Conservation (phyloP, 768 basidiomycete species). For the Phylloporus scabripes region DNA sequence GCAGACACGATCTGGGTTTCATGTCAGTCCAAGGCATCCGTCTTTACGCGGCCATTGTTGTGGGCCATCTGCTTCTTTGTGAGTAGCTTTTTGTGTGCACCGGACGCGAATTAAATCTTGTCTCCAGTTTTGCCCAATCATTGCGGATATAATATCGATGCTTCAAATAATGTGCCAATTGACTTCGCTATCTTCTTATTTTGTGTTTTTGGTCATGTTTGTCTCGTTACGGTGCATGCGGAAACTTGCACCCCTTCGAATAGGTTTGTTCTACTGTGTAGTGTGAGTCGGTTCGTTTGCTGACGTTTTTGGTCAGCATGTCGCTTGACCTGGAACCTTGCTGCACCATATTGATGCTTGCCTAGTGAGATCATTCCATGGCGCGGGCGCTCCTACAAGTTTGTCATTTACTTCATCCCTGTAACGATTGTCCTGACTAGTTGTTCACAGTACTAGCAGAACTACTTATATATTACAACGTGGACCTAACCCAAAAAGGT, state of each 20-base stretch:
- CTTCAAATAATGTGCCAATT: constrained; percentile 9
- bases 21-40: background rate
- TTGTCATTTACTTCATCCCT: background rate
- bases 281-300: background rate
- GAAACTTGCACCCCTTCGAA: constrained; percentile 2
- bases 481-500: background rate
- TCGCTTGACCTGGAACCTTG: background rate
- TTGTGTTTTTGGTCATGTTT: constrained; percentile 6
- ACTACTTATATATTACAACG: background rate
- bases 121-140: constrained; percentile 17
- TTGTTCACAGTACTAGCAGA: constrained; percentile 1
- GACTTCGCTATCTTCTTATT: constrained; percentile 12
- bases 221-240: constrained; percentile 2
- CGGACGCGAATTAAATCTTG: background rate
- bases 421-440: background rate
- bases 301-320: constrained; percentile 4
- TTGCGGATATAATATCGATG: constrained; percentile 22
- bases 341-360: constrained; percentile 2
- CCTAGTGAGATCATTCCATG: background rate
- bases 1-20: constrained; percentile 3
- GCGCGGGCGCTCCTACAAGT: background rate
- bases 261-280: constrained; percentile 1
- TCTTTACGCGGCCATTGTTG: constrained; percentile 3
- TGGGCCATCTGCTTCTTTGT: constrained; percentile 23
- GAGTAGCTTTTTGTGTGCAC: background rate